Percentiles rank a stretch among this genome's conserved stretches.
phyloP scores from a whole-genome alignment of 1,284 basidiomycete species.

The Melampsora americana region DNA sequence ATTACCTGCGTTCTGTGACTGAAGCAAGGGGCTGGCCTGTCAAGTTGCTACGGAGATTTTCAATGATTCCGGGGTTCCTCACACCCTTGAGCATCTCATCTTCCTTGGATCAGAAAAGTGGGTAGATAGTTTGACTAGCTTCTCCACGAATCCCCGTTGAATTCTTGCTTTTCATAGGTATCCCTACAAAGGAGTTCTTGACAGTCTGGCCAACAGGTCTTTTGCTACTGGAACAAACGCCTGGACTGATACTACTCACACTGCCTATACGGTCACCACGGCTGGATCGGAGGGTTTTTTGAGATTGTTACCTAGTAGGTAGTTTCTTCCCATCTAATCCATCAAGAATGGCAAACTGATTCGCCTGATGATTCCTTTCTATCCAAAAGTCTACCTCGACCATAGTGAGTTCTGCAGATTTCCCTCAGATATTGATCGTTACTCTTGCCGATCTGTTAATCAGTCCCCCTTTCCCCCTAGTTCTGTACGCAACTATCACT shows the following conservation, averaged over 20 bases:
- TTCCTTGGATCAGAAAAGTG: conserved; percentile 89
- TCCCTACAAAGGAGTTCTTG: conserved; percentile 95
- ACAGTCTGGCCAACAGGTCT: conserved; percentile 92
- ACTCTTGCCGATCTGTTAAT: not conserved
- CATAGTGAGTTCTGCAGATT: conserved; percentile 59
- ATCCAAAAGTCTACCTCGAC: conserved; percentile 73
- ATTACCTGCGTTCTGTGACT: conserved; percentile 74
- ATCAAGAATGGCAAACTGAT: not conserved
- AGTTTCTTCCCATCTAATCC: not conserved
- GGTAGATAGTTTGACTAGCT: conserved; percentile 50
- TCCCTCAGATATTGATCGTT: not conserved
- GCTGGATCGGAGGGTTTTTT: conserved; percentile 95
- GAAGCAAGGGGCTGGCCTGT: conserved; percentile 49
- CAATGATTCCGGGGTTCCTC: conserved; percentile 85
- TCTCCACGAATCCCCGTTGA: not conserved
- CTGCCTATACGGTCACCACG: conserved; percentile 91
- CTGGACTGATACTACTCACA: conserved; percentile 61
- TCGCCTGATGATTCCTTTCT: not conserved
- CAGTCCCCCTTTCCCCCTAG: conserved; percentile 50
- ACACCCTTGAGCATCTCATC: conserved; percentile 87
- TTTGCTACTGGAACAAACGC: conserved; percentile 79
- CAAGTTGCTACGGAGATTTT: conserved; percentile 63
- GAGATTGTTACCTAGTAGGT: conserved; percentile 70
- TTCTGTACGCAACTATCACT: conserved; percentile 92
- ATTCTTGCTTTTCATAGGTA: conserved; percentile 56